phyloP scores from a whole-genome alignment of 2,329 filamentous ascomycete genomes.

The Lecanicillium sp. region DNA sequence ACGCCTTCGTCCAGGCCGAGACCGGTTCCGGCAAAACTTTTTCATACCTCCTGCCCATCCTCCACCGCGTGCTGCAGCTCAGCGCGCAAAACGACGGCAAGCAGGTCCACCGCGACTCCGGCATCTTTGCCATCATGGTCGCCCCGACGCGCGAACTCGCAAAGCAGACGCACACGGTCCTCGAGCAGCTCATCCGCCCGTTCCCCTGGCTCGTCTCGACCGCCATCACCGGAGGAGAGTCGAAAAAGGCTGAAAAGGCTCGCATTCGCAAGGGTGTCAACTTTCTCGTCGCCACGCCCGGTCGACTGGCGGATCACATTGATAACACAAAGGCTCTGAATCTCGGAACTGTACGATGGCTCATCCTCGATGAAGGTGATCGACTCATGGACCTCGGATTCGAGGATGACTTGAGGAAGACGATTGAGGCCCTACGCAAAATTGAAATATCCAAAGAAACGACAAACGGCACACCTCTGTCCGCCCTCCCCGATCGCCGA shows the following conservation, averaged over 20 bases:
- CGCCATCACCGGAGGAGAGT: constrained; percentile 66
- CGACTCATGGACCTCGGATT: constrained; percentile 98
- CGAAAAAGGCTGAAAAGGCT: constrained; percentile 81
- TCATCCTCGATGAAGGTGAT: constrained; percentile 93
- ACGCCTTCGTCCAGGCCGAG: constrained; percentile 94
- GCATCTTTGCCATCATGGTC: constrained; percentile 88
- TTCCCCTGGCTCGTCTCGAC: constrained; percentile 93
- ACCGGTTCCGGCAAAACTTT: constrained; percentile 97
- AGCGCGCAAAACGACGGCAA: constrained; percentile 49
- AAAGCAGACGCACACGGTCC: constrained; percentile 83
- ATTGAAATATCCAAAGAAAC: constrained; percentile 54
- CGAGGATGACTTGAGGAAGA: constrained; percentile 84
- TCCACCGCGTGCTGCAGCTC: constrained; percentile 79
- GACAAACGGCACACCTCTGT: constrained; percentile 51
- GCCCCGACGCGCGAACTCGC: constrained; percentile 91
- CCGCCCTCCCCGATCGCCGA: constrained; percentile 65
- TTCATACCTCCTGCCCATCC: constrained; percentile 88
- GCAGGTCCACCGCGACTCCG: constrained; percentile 73
- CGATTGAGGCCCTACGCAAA: constrained; percentile 71
- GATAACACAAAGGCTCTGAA: constrained; percentile 87
- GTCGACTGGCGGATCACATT: constrained; percentile 83
- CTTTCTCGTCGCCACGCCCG: constrained; percentile 91
- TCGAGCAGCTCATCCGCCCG: constrained; percentile 80
- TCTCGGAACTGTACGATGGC: constrained; percentile 83
- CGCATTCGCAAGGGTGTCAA: constrained; percentile 89